Conservation (phyloP, 148 eudicot genomes). For the Rheum nobile region DNA sequence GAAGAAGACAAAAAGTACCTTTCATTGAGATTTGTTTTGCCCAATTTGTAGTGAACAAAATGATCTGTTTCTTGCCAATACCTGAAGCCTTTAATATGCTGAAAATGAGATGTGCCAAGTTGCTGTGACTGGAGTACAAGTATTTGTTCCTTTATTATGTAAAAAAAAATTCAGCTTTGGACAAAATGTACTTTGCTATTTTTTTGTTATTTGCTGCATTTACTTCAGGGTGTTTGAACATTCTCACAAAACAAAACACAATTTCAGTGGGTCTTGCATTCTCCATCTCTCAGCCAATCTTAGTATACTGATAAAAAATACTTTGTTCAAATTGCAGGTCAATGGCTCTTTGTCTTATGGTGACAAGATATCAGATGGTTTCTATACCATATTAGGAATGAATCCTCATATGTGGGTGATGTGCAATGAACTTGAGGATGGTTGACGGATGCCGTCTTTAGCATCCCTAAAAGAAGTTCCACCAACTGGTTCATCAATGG, state of each 20-base stretch:
- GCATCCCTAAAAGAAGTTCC: slow-evolving; percentile 51
- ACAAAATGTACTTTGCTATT: background rate
- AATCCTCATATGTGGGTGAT: slow-evolving; percentile 80
- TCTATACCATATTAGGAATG: slow-evolving; percentile 80
- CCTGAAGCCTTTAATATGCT: background rate
- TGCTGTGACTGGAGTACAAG: background rate
- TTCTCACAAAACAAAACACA: background rate
- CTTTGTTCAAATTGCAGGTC: slow-evolving; percentile 36
- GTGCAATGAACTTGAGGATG: slow-evolving; percentile 72
- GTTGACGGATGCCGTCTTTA: slow-evolving; percentile 61
- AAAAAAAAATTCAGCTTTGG: background rate
- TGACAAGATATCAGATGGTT: slow-evolving; percentile 93
- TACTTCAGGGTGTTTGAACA: background rate
- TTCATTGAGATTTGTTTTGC: background rate
- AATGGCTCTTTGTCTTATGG: slow-evolving; percentile 75
- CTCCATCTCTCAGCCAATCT: background rate
- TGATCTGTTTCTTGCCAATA: background rate
- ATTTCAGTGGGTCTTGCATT: background rate
- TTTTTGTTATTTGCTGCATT: background rate
- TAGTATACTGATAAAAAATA: background rate
- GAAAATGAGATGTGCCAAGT: background rate
- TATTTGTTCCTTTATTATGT: background rate
- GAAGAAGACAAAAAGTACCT: background rate
- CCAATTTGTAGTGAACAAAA: background rate
- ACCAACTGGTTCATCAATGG: slow-evolving; percentile 59